These are phyloP conservation scores for Aspergillus calidoustus DNA, from an alignment of 2,329 filamentous ascomycete species.

Conservation along the genomic window DNA sequence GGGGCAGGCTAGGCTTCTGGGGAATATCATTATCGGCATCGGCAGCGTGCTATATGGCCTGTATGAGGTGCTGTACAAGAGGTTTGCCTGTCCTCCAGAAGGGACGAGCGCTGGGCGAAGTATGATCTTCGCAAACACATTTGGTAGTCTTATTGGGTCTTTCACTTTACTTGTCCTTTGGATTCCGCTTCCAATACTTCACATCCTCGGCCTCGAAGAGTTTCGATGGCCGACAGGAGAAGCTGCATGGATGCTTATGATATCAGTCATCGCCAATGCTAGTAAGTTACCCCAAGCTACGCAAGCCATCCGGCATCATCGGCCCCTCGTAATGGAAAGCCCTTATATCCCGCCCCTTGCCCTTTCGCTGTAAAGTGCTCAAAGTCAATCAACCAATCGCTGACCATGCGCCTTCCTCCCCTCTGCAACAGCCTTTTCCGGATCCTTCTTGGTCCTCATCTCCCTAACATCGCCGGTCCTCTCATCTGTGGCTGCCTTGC, in stretches of 20 bases:
- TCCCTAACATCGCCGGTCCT: slow-evolving; percentile 90
- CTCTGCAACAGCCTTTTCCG: slow-evolving; percentile 69
- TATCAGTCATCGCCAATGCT: slow-evolving; percentile 85
- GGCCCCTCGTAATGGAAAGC: neutral
- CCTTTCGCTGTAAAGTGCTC: neutral
- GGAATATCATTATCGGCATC: slow-evolving; percentile 88
- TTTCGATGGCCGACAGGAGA: slow-evolving; percentile 82
- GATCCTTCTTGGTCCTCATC: slow-evolving; percentile 90
- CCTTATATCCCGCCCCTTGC: neutral
- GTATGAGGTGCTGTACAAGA: slow-evolving; percentile 97
- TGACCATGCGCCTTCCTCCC: slow-evolving; percentile 3
- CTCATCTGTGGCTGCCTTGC: slow-evolving; percentile 85
- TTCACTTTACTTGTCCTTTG: slow-evolving; percentile 89
- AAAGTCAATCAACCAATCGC: neutral
- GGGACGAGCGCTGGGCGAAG: slow-evolving; percentile 83
- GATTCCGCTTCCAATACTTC: slow-evolving; percentile 86
- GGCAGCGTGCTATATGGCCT: slow-evolving; percentile 93
- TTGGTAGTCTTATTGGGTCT: slow-evolving; percentile 81
- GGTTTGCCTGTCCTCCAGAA: slow-evolving; percentile 88
- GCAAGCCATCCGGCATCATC: neutral
- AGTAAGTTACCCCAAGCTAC: slow-evolving; percentile 51
- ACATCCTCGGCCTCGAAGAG: slow-evolving; percentile 75
- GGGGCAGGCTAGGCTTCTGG: slow-evolving; percentile 71
- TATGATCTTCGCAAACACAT: slow-evolving; percentile 93
- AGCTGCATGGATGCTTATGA: slow-evolving; percentile 76